phyloP scores from a whole-genome alignment of 2,329 filamentous ascomycete genomes.

The Diaporthe amygdali region DNA sequence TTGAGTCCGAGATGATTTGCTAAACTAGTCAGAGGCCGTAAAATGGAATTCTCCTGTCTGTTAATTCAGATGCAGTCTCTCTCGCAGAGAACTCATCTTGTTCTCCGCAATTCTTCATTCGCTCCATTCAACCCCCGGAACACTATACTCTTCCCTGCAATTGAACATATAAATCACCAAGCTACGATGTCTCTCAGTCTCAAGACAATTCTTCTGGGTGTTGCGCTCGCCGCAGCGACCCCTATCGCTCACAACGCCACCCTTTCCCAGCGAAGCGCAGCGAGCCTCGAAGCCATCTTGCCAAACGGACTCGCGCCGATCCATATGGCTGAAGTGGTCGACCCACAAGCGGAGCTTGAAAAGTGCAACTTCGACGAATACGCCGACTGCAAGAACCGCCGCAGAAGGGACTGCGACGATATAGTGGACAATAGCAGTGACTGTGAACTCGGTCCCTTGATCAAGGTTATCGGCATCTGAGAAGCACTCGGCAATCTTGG shows the following conservation, averaged over 20 bases:
- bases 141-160: no score
- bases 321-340: neutral
- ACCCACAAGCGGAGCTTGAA: neutral
- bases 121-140: no score
- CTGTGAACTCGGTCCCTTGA: neutral
- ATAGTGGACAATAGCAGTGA: neutral
- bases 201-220: neutral
- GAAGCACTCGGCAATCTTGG: neutral
- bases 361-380: neutral
- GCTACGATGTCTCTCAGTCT: neutral
- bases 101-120: no score
- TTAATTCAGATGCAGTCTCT: no score
- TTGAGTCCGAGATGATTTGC: no score
- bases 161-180: no score
- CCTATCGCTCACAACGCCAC: neutral
- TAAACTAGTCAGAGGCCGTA: no score
- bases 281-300: neutral
- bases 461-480: neutral
- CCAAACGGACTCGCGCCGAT: neutral
- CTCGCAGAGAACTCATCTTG: no score
- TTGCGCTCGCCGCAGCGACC: neutral
- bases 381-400: neutral
- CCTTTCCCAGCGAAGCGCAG: neutral
- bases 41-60: no score
- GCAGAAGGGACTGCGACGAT: neutral